These are phyloP conservation scores for Malbranchea zuffiana DNA, from an alignment of 2,329 filamentous ascomycete species.

Conservation along the genomic window DNA sequence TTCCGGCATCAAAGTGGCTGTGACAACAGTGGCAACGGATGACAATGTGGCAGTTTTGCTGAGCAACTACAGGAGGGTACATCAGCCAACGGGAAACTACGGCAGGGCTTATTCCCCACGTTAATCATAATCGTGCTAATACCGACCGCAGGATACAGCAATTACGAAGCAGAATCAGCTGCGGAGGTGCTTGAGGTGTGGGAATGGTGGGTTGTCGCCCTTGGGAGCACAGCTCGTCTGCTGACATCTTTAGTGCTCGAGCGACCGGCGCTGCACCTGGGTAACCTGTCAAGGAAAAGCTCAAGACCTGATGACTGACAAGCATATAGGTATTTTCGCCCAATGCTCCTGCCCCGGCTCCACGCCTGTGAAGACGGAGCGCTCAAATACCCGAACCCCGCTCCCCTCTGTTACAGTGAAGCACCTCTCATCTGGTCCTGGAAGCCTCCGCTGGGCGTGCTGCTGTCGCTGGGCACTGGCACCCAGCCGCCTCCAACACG, in stretches of 20 bases:
- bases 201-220: background rate
- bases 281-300: background rate
- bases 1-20: background rate
- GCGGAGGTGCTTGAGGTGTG: too few species aligned
- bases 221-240: too few species aligned
- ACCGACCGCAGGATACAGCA: too few species aligned
- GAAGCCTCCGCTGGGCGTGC: background rate
- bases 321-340: background rate
- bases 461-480: background rate
- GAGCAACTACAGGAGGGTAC: too few species aligned
- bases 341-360: background rate
- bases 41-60: background rate
- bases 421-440: background rate
- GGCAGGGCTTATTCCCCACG: too few species aligned
- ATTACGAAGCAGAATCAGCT: too few species aligned
- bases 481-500: background rate
- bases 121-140: too few species aligned
- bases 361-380: background rate
- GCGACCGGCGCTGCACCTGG: background rate
- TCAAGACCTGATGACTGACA: background rate
- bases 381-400: background rate
- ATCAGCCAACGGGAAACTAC: too few species aligned
- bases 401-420: background rate
- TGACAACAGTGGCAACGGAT: background rate
- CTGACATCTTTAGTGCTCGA: background rate